These are phyloP conservation scores for Ganoderma leucocontextum DNA, from an alignment of 1,284 basidiomycete species.

Conservation along the genomic window DNA sequence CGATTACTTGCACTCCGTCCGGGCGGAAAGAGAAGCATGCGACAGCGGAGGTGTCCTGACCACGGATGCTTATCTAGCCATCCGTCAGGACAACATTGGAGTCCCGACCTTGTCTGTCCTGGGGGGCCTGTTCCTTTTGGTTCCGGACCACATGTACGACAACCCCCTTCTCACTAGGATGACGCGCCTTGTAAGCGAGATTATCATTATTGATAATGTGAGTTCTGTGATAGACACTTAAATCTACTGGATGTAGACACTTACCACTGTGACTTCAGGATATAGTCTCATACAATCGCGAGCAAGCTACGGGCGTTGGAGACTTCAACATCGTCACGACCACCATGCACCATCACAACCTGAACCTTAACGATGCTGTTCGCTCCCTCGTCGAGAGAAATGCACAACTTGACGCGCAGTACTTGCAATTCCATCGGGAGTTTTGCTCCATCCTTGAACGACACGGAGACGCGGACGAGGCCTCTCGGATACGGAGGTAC, in stretches of 20 bases:
- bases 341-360: constrained; percentile 40
- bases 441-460: constrained; percentile 24
- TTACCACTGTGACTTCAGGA: constrained; percentile 18
- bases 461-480: neutral
- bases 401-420: constrained; percentile 36
- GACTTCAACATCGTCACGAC: constrained; percentile 47
- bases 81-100: constrained; percentile 44
- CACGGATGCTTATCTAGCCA: constrained; percentile 42
- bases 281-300: constrained; percentile 48
- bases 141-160: constrained; percentile 42
- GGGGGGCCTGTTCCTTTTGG: constrained; percentile 42
- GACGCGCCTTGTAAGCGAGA: constrained; percentile 28
- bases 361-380: constrained; percentile 44
- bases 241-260: neutral
- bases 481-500: constrained; percentile 33
- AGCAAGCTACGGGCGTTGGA: constrained; percentile 46
- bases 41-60: constrained; percentile 38
- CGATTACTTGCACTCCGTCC: constrained; percentile 42
- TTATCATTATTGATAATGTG: constrained; percentile 41
- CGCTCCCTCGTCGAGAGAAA: constrained; percentile 42
- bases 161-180: constrained; percentile 40
- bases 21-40: constrained; percentile 38
- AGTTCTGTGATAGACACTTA: constrained; percentile 15
- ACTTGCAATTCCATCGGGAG: constrained; percentile 31
- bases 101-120: constrained; percentile 44